Evolutionary conservation across 139 green algal species (phyloP).

Genomic region (Chlamydomonas sp.): DNA sequence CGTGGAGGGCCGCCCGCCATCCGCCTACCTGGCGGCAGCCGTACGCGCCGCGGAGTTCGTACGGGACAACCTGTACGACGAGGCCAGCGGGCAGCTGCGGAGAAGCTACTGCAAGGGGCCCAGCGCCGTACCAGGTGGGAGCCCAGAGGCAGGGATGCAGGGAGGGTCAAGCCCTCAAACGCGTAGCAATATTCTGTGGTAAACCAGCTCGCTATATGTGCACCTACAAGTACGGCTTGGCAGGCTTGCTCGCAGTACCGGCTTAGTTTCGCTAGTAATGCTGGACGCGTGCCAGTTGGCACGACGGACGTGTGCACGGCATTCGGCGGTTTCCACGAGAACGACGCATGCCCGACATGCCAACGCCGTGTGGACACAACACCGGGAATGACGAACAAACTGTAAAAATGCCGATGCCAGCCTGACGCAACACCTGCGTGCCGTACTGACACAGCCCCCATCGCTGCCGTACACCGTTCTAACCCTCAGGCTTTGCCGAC

Average conservation of each 20-base stretch:
- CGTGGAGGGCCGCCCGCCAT: slow-evolving; percentile 63
- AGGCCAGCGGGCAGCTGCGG: slow-evolving; percentile 46
- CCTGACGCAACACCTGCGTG: no score
- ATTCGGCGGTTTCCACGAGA: no score
- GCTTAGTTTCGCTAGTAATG: no score
- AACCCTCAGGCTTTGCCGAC: slow-evolving; percentile 71
- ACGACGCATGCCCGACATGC: no score
- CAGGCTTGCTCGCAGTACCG: no score
- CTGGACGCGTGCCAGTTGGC: no score
- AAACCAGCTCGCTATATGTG: no score
- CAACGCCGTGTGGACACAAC: no score
- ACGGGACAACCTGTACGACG: slow-evolving; percentile 78
- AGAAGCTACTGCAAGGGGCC: slow-evolving; percentile 74
- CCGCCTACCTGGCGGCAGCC: slow-evolving; percentile 71
- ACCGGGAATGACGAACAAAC: no score
- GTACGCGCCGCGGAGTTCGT: slow-evolving; percentile 70
- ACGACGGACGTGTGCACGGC: no score
- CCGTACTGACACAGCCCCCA: neutral
- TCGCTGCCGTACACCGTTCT: neutral
- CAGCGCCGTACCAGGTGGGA: slow-evolving; percentile 55
- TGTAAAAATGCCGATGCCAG: no score
- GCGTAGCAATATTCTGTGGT: neutral
- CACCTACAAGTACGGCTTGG: no score
- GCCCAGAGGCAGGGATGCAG: neutral
- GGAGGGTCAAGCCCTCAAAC: neutral